phyloP scores from a whole-genome alignment of 108 stramenopile species.

The Stephanodiscus minutulus region DNA sequence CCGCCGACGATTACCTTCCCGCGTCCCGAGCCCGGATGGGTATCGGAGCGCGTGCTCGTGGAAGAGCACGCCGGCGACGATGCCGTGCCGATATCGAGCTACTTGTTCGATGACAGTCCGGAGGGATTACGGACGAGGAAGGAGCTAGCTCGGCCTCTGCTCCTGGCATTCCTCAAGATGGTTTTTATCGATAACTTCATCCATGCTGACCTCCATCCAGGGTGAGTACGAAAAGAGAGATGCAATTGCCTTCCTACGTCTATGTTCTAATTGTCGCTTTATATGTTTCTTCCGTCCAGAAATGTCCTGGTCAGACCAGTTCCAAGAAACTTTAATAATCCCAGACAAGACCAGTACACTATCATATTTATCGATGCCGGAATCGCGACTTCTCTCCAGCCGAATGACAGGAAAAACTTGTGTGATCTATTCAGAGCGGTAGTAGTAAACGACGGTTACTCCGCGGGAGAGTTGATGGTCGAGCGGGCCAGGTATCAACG shows the following conservation, averaged over 20 bases:
- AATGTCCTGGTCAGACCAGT: slow-evolving; percentile 52
- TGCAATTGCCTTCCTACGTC: neutral
- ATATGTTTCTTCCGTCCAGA: neutral
- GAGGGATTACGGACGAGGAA: slow-evolving; percentile 58
- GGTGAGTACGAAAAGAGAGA: slow-evolving; percentile 12
- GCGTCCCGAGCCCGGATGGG: slow-evolving; percentile 65
- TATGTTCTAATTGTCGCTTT: neutral
- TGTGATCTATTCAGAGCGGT: slow-evolving; percentile 84
- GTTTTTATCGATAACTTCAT: slow-evolving; percentile 79
- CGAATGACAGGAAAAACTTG: slow-evolving; percentile 75
- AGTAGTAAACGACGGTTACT: slow-evolving; percentile 80
- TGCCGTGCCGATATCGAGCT: slow-evolving; percentile 69
- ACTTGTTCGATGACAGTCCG: slow-evolving; percentile 59
- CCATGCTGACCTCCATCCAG: slow-evolving; percentile 84
- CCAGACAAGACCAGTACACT: slow-evolving; percentile 34
- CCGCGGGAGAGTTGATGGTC: slow-evolving; percentile 87
- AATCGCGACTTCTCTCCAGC: slow-evolving; percentile 71
- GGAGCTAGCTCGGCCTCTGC: slow-evolving; percentile 72
- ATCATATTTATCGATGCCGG: slow-evolving; percentile 91
- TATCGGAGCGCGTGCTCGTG: slow-evolving; percentile 60
- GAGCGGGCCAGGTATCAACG: slow-evolving; percentile 85
- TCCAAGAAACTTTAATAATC: slow-evolving; percentile 20
- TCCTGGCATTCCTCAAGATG: slow-evolving; percentile 91
- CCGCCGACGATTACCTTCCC: slow-evolving; percentile 61
- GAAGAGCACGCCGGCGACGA: slow-evolving; percentile 68